Base-by-base conservation (phyloP, 805 yeast genomes). In the Candida yuanshanica region DNA sequence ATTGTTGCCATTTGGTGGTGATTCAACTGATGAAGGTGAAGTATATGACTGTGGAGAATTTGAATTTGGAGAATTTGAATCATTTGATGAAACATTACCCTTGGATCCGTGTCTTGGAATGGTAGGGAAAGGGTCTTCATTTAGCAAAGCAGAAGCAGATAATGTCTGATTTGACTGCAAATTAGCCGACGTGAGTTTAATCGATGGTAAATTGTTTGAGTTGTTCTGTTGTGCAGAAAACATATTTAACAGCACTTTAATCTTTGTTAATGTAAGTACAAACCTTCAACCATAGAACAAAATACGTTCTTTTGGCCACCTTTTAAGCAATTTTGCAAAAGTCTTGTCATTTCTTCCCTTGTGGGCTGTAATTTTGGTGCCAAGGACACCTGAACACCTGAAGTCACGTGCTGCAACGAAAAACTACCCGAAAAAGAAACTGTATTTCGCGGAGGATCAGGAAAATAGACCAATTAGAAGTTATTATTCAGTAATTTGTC, bases 51-150 rank as follows among this genome's bases (percentile, higher is more conserved):
- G 55, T 16, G 60, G 60, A 3, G 58, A 53, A 11, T 50, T 47
- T 9, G 58, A 55, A 36, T 48, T 45, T 35, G 60, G 59, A 2
- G 59, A 54, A 48, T 52, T 52, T 17, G 57, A 45, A 36, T 49
- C 58, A 26, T 46, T 53, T 4, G 56, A 52, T 2, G 56, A 49
- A 11, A 39, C 49, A 2, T 50, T 46, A 11, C 50, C 49, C 47
- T 51, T 52, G 10, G 55, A 50, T 22, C 45, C 46, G 36, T 46
- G 52, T 20, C 39, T 38, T 8, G 12, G 21, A 11, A 31, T 31
- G 7, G 4, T 16, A 4, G 34, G 34, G 21, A 17, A 31, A 11
- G 34, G 34, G 34, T 31, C 34, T 17, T 31, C 21, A 11, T 31
- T 18, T 10, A 31, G 8, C 4, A 17, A n/a, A 17, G 34, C 20